Evolutionary conservation across 495 filamentous ascomycete genomes (phyloP).

Genomic region (Jackrogersella multiformis): DNA sequence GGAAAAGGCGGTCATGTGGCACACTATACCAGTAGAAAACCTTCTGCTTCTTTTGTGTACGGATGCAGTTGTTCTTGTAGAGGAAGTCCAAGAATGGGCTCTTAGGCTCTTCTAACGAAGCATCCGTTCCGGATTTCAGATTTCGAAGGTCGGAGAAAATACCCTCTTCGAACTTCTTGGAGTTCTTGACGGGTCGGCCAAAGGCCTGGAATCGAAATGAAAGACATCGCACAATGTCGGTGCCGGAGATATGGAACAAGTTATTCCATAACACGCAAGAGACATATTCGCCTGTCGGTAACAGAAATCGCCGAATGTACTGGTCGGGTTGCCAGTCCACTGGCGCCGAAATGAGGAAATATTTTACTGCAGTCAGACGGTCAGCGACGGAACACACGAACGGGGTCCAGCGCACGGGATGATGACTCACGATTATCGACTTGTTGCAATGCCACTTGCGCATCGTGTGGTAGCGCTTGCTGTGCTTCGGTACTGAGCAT

Average conservation of each 20-base stretch:
- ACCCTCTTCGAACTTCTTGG: slow-evolving; percentile 99
- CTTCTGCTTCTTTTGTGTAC: slow-evolving; percentile 99
- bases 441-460: slow-evolving; percentile 96
- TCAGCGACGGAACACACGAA: slow-evolving; percentile 30
- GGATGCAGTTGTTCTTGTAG: slow-evolving; percentile 99
- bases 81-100: slow-evolving; percentile 97
- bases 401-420: background rate
- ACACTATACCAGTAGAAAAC: slow-evolving; percentile 99
- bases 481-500: slow-evolving; percentile 97
- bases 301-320: slow-evolving; percentile 92
- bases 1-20: slow-evolving; percentile 94
- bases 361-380: slow-evolving; percentile 78
- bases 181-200: slow-evolving; percentile 97
- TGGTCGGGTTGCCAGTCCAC: slow-evolving; percentile 98
- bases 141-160: slow-evolving; percentile 99
- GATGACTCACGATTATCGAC: slow-evolving; percentile 90
- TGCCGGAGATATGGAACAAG: slow-evolving; percentile 98
- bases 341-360: slow-evolving; percentile 97
- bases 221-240: slow-evolving; percentile 97
- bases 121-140: slow-evolving; percentile 96
- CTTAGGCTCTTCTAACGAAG: slow-evolving; percentile 98
- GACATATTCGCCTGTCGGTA: slow-evolving; percentile 98
- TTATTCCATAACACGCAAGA: slow-evolving; percentile 99
- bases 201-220: slow-evolving; percentile 99
- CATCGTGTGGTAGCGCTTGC: slow-evolving; percentile 93